These are phyloP conservation scores for Papiliotrema terrestris DNA, from an alignment of 1,284 basidiomycete species.

Conservation along the genomic window DNA sequence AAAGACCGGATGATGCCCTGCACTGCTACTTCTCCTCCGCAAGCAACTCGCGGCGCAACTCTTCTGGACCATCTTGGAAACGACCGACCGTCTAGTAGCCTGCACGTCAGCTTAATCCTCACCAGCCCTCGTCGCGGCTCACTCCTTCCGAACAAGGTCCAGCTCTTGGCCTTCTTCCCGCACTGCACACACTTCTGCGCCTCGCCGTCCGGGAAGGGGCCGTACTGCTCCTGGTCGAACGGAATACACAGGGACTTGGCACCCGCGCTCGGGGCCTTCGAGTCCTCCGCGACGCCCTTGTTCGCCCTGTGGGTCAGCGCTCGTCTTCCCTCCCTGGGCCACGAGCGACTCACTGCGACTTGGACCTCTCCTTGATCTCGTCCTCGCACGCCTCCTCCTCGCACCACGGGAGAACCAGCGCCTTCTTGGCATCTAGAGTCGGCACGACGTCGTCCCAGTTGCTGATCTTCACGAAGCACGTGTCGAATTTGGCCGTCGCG, in stretches of 20 bases:
- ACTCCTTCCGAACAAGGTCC: constrained; percentile 82
- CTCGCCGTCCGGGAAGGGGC: constrained; percentile 60
- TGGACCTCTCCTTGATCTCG: constrained; percentile 91
- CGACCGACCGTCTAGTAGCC: constrained; percentile 6
- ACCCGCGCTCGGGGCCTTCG: constrained; percentile 93
- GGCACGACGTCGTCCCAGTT: constrained; percentile 91
- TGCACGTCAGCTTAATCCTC: background rate
- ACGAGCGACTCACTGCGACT: constrained; percentile 60
- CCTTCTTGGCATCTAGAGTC: constrained; percentile 81
- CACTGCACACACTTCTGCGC: constrained; percentile 83
- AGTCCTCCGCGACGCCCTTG: constrained; percentile 71
- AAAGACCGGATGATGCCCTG: no score
- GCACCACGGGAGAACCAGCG: constrained; percentile 94
- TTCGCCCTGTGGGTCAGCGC: constrained; percentile 52
- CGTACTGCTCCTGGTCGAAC: constrained; percentile 82
- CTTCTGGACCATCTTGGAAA: background rate
- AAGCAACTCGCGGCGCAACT: background rate
- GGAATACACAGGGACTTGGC: constrained; percentile 98
- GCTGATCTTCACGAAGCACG: constrained; percentile 69
- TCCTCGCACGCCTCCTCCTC: constrained; percentile 92
- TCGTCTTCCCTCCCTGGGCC: background rate
- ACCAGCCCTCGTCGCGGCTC: constrained; percentile 12
- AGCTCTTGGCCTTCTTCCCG: constrained; percentile 78
- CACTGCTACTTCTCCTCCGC: no score
- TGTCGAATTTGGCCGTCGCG: constrained; percentile 72